phyloP scores from a whole-genome alignment of 768 basidiomycete species.

The Heimioporus sp. region DNA sequence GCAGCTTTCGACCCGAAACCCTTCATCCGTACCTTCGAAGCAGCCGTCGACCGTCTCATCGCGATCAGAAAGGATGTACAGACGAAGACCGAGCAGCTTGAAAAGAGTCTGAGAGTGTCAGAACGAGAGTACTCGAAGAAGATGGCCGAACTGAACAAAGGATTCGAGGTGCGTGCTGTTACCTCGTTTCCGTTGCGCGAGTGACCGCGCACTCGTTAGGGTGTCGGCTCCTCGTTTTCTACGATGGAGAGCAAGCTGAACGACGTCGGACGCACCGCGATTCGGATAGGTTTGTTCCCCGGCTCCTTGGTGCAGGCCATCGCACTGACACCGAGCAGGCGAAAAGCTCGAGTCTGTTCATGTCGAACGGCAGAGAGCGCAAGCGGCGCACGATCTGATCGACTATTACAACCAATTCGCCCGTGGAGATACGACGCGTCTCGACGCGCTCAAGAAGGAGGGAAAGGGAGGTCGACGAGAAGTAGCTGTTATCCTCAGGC shows the following conservation, averaged over 20 bases:
- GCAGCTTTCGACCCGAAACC: conserved; percentile 93
- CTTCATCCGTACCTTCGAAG: conserved; percentile 90
- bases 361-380: conserved; percentile 86
- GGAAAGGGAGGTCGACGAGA: conserved; percentile 86
- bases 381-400: conserved; percentile 91
- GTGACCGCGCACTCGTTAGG: conserved; percentile 41
- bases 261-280: conserved; percentile 90
- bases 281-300: conserved; percentile 71
- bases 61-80: conserved; percentile 88
- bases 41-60: conserved; percentile 85
- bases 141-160: conserved; percentile 88
- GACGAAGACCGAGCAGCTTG: conserved; percentile 85
- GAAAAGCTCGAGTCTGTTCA: conserved; percentile 96
- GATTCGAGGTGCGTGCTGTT: conserved; percentile 74
- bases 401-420: conserved; percentile 93
- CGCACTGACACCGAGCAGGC: conserved; percentile 43
- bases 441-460: conserved; percentile 81
- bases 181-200: neutral
- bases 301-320: neutral
- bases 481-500: conserved; percentile 82
- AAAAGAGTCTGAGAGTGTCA: conserved; percentile 83
- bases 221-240: conserved; percentile 82
- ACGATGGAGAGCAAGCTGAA: conserved; percentile 91
- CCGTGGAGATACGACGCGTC: conserved; percentile 68
- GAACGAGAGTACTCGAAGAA: conserved; percentile 94